These are phyloP conservation scores for Aciculoconidium aculeatum DNA, from an alignment of 805 yeast species.

Conservation along the genomic window DNA sequence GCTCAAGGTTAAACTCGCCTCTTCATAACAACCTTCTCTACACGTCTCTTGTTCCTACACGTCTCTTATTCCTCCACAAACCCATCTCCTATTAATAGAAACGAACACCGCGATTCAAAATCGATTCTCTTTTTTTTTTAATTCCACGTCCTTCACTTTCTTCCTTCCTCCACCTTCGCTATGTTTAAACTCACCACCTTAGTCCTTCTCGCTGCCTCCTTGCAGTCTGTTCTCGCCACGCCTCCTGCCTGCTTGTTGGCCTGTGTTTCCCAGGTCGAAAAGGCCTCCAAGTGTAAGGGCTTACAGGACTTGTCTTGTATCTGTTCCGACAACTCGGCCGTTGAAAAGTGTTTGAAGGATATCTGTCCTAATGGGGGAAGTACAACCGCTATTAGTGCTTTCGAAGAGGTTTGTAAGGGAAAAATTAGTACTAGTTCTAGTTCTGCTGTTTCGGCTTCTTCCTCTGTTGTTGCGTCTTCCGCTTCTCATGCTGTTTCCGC, in stretches of 20 bases:
- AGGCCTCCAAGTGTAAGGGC: conserved; percentile 50
- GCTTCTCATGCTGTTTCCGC: conserved; percentile 4
- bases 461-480: conserved; percentile 6
- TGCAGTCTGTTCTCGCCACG: conserved; percentile 45
- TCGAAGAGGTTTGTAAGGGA: conserved; percentile 47
- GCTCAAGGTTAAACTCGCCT: no score
- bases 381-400: conserved; percentile 53
- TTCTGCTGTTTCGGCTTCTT: conserved; percentile 21
- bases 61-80: no score
- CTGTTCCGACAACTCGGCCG: conserved; percentile 52
- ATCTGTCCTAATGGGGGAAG: conserved; percentile 64
- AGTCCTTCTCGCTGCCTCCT: conserved; percentile 32
- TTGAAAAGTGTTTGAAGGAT: conserved; percentile 57
- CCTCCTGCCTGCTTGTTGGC: conserved; percentile 93
- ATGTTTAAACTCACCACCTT: conserved; percentile 20
- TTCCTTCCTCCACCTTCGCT: no score
- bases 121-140: no score
- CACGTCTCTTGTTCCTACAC: no score
- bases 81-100: no score
- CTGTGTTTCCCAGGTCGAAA: conserved; percentile 70
- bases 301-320: conserved; percentile 64
- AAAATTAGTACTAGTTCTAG: conserved; percentile 24
- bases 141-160: no score
- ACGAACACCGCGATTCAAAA: no score
- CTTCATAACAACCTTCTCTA: no score